phyloP scores from a whole-genome alignment of 495 filamentous ascomycete genomes.

The Lindgomyces ingoldianus region DNA sequence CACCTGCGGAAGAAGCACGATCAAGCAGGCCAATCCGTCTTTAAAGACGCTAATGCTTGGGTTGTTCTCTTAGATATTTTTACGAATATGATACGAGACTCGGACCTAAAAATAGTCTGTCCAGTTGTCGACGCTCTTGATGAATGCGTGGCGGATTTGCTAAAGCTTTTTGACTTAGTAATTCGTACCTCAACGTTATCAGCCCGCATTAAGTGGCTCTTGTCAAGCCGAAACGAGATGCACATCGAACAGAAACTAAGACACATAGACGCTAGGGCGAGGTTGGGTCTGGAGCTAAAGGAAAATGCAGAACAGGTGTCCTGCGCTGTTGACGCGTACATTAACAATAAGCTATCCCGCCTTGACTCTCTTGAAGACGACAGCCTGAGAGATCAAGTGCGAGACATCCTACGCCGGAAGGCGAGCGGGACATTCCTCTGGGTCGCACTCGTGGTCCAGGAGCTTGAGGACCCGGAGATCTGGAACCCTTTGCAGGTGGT shows the following conservation, averaged over 20 bases:
- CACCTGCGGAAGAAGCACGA: conserved; percentile 41
- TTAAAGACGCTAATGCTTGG: conserved; percentile 47
- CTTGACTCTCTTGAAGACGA: conserved; percentile 3
- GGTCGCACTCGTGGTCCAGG: conserved; percentile 39
- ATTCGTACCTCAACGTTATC: conserved; percentile 5
- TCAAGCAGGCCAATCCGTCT: conserved; percentile 37
- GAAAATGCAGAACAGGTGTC: conserved; percentile 36
- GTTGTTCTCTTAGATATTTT: conserved; percentile 42
- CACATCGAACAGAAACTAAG: conserved; percentile 43
- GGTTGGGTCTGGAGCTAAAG: conserved; percentile 42
- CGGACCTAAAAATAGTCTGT: conserved; percentile 1
- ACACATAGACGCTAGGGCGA: conserved; percentile 14
- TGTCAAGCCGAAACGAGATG: conserved; percentile 43
- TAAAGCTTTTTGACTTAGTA: conserved; percentile 17
- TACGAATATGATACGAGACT: conserved; percentile 43
- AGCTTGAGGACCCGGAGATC: background rate
- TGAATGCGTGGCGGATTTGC: conserved; percentile 18
- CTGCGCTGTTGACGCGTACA: conserved; percentile 36
- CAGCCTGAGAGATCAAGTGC: conserved; percentile 24
- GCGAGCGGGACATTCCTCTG: conserved; percentile 44
- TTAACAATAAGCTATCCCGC: conserved; percentile 40
- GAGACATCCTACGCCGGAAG: conserved; percentile 31
- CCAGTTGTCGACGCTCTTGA: conserved; percentile 18
- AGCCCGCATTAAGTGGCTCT: conserved; percentile 47
- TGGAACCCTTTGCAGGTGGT: conserved; percentile 1